Base-by-base conservation (phyloP, 2,329 filamentous ascomycete genomes). In the Rutstroemia sp. region DNA sequence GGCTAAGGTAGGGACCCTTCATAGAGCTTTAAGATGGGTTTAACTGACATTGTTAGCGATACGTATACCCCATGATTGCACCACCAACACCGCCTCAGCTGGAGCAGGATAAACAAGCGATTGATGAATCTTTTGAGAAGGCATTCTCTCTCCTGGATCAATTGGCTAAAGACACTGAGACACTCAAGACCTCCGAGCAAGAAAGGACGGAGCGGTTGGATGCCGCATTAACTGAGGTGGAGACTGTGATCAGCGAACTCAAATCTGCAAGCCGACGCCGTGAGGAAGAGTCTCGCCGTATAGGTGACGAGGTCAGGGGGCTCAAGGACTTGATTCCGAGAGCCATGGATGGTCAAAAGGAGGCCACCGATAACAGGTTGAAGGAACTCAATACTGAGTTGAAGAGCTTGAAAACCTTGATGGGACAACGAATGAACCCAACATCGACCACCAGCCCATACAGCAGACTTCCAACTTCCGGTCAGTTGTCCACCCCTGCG, bases 51-150 rank as follows among this genome's bases (percentile, higher is more conserved):
- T 12, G 48, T 5, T 65, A 95, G 83, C 89, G 94, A 67, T 99
- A 99, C 67, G 85, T 99, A 57, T 83, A 88, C 61, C 94, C 94
- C 44, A 77, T 99, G 27, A 90, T 99, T 59, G 87, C 92, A 12
- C 95, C 94, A 4, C 94, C 94, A 1, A 99, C 94, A 1, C 90
- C 91, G 9, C 91, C 95, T 56, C 91, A 95, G 69, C 78, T 99
- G 9, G 90, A 96, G 68, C 87, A 95, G 70, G 94, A 99, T 71
- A 99, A 99, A 73, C 84, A 90, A 60, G 83, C 84, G 41, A 92
- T 99, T 57, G 92, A 97, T 70, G 91, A 92, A 62, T 88, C 92
- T 58, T 99, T 99, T 72, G 88, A 94, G 65, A 89, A 88, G 66
- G 90, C 92, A 2, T 99, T 99, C 70, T 79, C 86, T 18, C 80